Conservation (phyloP, 1,284 basidiomycete species). For the Fomitopsis pinicola region DNA sequence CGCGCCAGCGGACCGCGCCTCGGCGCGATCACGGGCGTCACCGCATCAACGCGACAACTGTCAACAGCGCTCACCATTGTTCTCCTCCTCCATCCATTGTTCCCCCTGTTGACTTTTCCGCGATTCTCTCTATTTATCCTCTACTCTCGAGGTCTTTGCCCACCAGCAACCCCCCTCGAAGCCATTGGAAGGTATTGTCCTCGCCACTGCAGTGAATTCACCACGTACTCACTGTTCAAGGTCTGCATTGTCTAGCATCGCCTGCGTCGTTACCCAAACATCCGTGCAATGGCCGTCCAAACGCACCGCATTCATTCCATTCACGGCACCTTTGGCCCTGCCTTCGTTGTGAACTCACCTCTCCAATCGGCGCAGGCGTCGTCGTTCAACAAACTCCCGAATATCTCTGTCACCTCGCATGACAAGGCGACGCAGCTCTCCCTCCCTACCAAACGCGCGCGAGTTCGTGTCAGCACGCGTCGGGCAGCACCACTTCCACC, state of each 20-base stretch:
- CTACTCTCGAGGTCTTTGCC: not conserved
- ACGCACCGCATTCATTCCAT: slow-evolving; percentile 27
- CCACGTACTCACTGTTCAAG: not conserved
- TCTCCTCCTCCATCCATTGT: not conserved
- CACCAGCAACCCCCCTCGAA: not conserved
- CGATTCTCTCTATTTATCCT: not conserved
- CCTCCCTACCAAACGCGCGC: slow-evolving; percentile 5
- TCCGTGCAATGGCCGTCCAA: slow-evolving; percentile 19
- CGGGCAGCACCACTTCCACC: slow-evolving; percentile 18
- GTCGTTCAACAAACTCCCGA: slow-evolving; percentile 24
- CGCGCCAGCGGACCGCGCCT: too few relatives aligned
- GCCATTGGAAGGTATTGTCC: not conserved
- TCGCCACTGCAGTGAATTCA: not conserved
- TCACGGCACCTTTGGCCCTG: slow-evolving; percentile 22
- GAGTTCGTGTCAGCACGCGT: not conserved
- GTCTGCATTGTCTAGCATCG: slow-evolving; percentile 3
- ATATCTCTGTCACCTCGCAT: slow-evolving; percentile 18
- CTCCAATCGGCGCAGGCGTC: slow-evolving; percentile 17
- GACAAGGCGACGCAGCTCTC: slow-evolving; percentile 6
- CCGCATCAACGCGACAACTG: not conserved
- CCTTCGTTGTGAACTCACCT: slow-evolving; percentile 16
- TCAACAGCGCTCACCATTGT: not conserved
- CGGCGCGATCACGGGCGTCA: not conserved
- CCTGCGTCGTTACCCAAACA: slow-evolving; percentile 20
- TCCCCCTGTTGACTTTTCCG: not conserved